Evolutionary conservation across 192 early-diverging fungal species (phyloP), one percentile per base, ranked within the genome.

Genomic region (Thamnidium elegans): DNA sequence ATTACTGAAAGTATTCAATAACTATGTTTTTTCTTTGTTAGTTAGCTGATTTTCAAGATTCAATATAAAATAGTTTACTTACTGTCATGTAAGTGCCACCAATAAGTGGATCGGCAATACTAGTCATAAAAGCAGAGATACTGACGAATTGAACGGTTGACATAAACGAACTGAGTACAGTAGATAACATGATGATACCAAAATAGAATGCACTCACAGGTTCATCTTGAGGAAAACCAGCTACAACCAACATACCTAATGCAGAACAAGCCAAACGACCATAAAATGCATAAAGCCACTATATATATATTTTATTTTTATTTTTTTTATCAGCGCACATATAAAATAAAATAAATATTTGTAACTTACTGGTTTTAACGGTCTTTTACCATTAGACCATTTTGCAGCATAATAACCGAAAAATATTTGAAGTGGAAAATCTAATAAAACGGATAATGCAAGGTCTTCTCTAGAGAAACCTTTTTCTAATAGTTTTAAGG

Each of bases 331-430:
- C n/a, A 23, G 3, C 19, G 7, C 11, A 10, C 15, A 31, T 31
- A 62, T 8, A 19, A n/a, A n/a, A n/a, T 9, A 1, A n/a, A 32
- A 2, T 67, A 7, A 53, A 66, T 17, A 69, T 58, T 44, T 68
- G 26, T 50, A 47, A 72, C 78, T 66, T 75, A 91, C 89, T 44
- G 96, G 94, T 26, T 79, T 86, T 64, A 97, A 75, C 4, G 96
- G 94, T 47, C 88, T 80, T 7, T 76, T 71, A 5, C 97, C 97
- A 64, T 79, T 86, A 54, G 92, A 95, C 97, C 95, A 99, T 58
- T 90, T 90, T 14, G 94, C 97, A 0, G 96, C 95, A 75, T 94
- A 96, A 74, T 97, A 97, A 13, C 97, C 97, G 82, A 99, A 95
- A 62, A 97, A 77, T 46, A 99, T 87, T 75, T 99, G 94, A 55